Conservation (phyloP, 2,329 filamentous ascomycete genomes). For the Dryadomyces sulphureus region DNA sequence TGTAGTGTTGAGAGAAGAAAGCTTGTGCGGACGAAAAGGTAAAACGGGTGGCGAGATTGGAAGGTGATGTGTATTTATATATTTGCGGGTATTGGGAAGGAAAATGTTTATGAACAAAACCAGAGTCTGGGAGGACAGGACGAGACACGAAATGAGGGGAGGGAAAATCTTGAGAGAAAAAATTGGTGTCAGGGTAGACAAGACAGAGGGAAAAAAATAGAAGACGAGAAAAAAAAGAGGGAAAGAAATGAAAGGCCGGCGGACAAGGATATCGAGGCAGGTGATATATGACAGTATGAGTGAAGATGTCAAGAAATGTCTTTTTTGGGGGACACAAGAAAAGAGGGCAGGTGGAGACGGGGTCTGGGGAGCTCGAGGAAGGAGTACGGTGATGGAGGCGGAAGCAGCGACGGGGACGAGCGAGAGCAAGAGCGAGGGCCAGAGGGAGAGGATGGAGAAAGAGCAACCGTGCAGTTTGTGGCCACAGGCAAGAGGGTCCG, state of each 20-base stretch:
- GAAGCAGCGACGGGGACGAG: conserved; percentile 2
- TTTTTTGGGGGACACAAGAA: background rate
- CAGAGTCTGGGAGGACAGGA: background rate
- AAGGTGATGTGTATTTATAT: background rate
- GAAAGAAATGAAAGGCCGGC: background rate
- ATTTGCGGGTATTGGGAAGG: background rate
- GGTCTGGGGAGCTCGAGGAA: background rate
- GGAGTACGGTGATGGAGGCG: background rate
- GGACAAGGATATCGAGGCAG: background rate
- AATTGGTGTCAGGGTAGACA: background rate
- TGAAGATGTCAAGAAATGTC: background rate
- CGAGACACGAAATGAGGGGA: background rate
- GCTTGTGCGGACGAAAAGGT: too few relatives aligned
- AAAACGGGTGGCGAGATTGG: background rate
- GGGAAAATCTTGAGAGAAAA: background rate
- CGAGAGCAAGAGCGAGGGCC: conserved; percentile 6
- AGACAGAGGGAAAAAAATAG: background rate
- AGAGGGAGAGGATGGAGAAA: conserved; percentile 1
- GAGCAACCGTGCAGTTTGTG: background rate
- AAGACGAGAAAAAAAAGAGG: background rate
- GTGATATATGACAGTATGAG: background rate
- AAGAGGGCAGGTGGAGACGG: background rate
- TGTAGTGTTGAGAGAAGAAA: too few relatives aligned
- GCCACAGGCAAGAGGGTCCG: background rate
- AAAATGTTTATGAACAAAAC: background rate